Evolutionary conservation across 192 early-diverging fungal species (phyloP), one percentile per base, ranked within the genome.

Genomic region (Coemansia sp.): DNA sequence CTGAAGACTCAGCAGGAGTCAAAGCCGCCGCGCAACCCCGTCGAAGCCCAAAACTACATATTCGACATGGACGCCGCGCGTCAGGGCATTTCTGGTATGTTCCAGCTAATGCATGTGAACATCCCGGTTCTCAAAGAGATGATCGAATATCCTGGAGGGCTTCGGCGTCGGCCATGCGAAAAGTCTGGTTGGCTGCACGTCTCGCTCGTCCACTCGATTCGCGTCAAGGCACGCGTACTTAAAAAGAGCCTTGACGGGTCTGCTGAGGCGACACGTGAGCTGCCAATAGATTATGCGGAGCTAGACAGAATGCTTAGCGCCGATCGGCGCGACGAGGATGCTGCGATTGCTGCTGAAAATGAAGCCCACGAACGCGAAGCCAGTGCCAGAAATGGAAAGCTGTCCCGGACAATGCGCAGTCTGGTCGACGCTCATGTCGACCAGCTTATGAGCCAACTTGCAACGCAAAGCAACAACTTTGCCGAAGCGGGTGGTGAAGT

Each of bases 121-220:
- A 43, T 81, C 9, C 67, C 66, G 21, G 21, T 49, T n/a, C 60
- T 81, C 39, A 31, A 30, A 9, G 60, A 70, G 6, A 70, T 81
- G 10, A 31, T 81, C 31, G 67, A 72, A 3, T 81, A 81, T 18
- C 21, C 63, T 3, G 31, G n/a, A 7, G 79, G 73, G 7, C 56
- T 69, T 52, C 66, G 79, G 6, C 59, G 37, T 28, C 63, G 20
- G 1, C 60, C 70, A 8, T 72, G 73, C 51, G 60, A 81, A 31
- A 37, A 62, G 8, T 75, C 79, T 46, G 79, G 79, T 31, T 81
- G 79, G 79, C 59, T 81, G 20, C 64, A 75, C 15, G 48, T 51
- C 3, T 68, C 74, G 18, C 15, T 81, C 23, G 13, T 59, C 51
- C 48, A 60, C 30, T 28, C 40, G 18, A 75, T 72, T 15, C 73